phyloP scores from a whole-genome alignment of 208 protist species.

The Wallacemonas collosoma region DNA sequence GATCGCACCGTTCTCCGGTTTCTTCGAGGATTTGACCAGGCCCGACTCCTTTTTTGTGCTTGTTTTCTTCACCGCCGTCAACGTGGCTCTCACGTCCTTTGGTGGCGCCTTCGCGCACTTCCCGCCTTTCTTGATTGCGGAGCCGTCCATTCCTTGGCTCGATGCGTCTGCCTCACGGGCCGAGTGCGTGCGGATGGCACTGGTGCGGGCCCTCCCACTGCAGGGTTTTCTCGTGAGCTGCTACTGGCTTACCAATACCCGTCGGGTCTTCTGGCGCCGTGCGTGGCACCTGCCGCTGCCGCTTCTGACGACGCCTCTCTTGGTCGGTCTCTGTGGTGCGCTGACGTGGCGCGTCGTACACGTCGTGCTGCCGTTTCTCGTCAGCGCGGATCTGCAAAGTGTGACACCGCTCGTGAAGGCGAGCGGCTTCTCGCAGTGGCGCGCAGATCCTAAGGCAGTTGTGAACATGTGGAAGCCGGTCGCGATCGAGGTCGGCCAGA shows the following conservation, averaged over 20 bases:
- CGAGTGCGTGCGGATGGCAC: neutral
- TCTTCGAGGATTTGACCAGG: slow-evolving; percentile 51
- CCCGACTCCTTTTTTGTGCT: slow-evolving; percentile 32
- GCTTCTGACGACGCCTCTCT: slow-evolving; percentile 59
- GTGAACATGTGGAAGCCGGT: slow-evolving; percentile 30
- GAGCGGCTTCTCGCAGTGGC: slow-evolving; percentile 18
- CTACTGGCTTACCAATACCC: slow-evolving; percentile 53
- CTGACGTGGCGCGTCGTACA: slow-evolving; percentile 41
- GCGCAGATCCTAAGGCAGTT: slow-evolving; percentile 24
- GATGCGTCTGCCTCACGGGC: neutral
- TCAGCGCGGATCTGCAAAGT: slow-evolving; percentile 15
- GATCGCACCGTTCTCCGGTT: slow-evolving; percentile 60
- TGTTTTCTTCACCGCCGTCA: slow-evolving; percentile 46
- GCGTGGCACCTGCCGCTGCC: slow-evolving; percentile 71
- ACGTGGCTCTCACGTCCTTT: slow-evolving; percentile 47
- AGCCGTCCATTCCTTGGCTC: slow-evolving; percentile 41
- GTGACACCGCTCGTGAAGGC: slow-evolving; percentile 10
- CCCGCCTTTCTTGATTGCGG: slow-evolving; percentile 61
- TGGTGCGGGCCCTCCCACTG: slow-evolving; percentile 38
- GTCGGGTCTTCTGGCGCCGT: slow-evolving; percentile 44
- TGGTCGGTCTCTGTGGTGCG: slow-evolving; percentile 47
- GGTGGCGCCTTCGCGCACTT: slow-evolving; percentile 49
- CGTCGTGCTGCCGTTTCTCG: slow-evolving; percentile 29
- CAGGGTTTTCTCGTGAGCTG: slow-evolving; percentile 64
- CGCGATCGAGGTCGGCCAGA: slow-evolving; percentile 31